Evolutionary conservation across 2,329 filamentous ascomycete species (phyloP).

Genomic region (Blastomyces silverae): DNA sequence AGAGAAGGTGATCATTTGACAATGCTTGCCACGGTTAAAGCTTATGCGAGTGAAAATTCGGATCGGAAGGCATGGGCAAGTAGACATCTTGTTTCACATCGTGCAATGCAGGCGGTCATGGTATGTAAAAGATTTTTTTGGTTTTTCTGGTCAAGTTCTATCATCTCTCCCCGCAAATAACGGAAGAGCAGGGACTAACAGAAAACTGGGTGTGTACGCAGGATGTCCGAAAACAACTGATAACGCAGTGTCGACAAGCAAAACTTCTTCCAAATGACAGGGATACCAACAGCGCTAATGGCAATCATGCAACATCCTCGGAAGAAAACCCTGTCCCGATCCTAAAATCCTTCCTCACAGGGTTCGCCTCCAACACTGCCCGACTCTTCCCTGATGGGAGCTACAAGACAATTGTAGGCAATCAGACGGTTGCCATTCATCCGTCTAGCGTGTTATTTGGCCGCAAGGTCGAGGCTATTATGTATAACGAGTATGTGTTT

Average conservation of each 20-base stretch:
- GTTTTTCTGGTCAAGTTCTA: not conserved
- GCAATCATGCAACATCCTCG: conserved; percentile 8
- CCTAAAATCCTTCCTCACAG: conserved; percentile 52
- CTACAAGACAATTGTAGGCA: conserved; percentile 55
- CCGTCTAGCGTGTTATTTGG: conserved; percentile 56
- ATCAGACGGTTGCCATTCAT: conserved; percentile 58
- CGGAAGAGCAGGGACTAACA: not conserved
- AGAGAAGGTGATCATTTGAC: conserved; percentile 60
- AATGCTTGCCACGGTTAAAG: conserved; percentile 53
- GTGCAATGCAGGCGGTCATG: conserved; percentile 61
- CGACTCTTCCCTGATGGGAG: conserved; percentile 54
- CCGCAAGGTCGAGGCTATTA: conserved; percentile 55
- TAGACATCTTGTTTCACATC: conserved; percentile 53
- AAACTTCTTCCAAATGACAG: conserved; percentile 36
- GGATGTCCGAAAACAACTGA: conserved; percentile 58
- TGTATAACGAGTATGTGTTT: conserved; percentile 61
- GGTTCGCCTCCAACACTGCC: conserved; percentile 56
- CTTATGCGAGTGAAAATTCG: conserved; percentile 51
- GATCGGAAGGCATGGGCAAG: conserved; percentile 57
- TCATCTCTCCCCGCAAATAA: too few species aligned
- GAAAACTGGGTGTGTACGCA: conserved; percentile 19
- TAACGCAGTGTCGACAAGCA: conserved; percentile 47
- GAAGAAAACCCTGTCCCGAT: conserved; percentile 45
- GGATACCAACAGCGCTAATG: conserved; percentile 19
- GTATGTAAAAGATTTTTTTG: conserved; percentile 28